Conservation (phyloP, 352 stramenopile genomes). For the Phytophthora ohioensis region DNA sequence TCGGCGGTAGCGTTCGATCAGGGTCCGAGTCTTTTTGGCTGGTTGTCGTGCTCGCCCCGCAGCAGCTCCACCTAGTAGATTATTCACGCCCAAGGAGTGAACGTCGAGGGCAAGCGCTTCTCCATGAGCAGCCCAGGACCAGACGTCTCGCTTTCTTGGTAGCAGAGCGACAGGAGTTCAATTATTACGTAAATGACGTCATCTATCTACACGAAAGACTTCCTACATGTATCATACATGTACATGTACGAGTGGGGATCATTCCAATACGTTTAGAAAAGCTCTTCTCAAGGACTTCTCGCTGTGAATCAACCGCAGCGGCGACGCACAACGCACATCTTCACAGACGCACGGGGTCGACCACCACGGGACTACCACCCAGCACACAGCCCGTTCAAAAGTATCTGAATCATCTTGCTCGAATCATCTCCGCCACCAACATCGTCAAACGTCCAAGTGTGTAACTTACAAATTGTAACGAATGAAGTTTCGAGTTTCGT, state of each 20-base stretch:
- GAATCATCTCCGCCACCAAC: slow-evolving; percentile 38
- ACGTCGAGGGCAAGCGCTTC: not conserved
- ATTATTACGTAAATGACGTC: slow-evolving; percentile 34
- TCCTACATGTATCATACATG: no score
- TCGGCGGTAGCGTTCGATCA: slow-evolving; percentile 40
- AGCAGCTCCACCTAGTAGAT: slow-evolving; percentile 17
- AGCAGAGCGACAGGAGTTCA: slow-evolving; percentile 23
- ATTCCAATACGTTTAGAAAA: slow-evolving; percentile 12
- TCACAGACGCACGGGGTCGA: slow-evolving; percentile 8
- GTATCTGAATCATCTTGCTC: slow-evolving; percentile 46
- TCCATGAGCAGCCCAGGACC: slow-evolving; percentile 3
- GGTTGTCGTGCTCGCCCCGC: not conserved
- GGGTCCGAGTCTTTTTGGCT: slow-evolving; percentile 6
- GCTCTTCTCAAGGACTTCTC: slow-evolving; percentile 30
- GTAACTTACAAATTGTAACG: no score
- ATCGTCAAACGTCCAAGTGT: not conserved
- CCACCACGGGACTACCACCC: slow-evolving; percentile 18
- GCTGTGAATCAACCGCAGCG: slow-evolving; percentile 27
- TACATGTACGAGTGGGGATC: slow-evolving; percentile 16
- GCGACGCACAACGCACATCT: slow-evolving; percentile 2
- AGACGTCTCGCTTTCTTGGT: slow-evolving; percentile 6
- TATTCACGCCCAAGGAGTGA: slow-evolving; percentile 18
- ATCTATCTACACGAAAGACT: not conserved
- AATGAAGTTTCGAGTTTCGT: no score
- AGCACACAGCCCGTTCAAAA: slow-evolving; percentile 39